A percentile compares a stretch with the other conserved stretches of the same genome.
Conservation (phyloP, 1,284 basidiomycete species). For the Sanghuangporus sanghuang region DNA sequence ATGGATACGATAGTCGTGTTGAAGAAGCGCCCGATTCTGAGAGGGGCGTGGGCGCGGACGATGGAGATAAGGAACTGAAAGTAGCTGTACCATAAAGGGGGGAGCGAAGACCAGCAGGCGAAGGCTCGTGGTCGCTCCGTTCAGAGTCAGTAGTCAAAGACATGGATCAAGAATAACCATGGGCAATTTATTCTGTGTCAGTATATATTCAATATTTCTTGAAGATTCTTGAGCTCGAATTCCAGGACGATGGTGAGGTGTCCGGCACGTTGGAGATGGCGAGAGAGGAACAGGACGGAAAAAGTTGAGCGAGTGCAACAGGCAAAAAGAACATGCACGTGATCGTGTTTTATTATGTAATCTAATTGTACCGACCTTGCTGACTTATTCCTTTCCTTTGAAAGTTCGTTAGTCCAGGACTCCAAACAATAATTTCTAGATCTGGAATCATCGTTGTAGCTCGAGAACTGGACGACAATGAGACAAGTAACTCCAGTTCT, state of each 20-base stretch:
- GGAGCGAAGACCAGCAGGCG: conserved; percentile 25
- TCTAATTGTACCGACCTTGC: not conserved
- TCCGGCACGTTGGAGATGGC: not conserved
- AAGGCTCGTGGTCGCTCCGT: conserved; percentile 16
- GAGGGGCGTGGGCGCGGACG: conserved; percentile 30
- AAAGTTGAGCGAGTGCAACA: not conserved
- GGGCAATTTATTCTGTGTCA: not conserved
- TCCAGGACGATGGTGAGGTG: not conserved
- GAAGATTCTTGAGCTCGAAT: not conserved
- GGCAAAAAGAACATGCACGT: conserved; percentile 2
- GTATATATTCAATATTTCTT: not conserved
- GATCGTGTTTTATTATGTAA: conserved; percentile 9
- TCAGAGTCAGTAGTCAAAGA: conserved; percentile 16
- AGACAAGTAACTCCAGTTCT: too few species aligned
- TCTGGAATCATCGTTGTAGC: too few species aligned
- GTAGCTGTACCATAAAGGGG: conserved; percentile 47
- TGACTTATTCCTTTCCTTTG: not conserved
- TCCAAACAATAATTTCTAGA: too few species aligned
- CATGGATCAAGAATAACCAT: conserved; percentile 12
- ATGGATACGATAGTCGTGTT: conserved; percentile 36
- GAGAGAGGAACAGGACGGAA: not conserved
- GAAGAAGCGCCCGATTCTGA: conserved; percentile 30
- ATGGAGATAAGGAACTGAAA: conserved; percentile 39
- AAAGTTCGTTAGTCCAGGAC: too few species aligned
- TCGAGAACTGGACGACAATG: too few species aligned